Evolutionary conservation across 192 early-diverging fungal genomes (phyloP), one percentile per base, ranked within the genome.

Genomic region (Lobulomyces angularis): DNA sequence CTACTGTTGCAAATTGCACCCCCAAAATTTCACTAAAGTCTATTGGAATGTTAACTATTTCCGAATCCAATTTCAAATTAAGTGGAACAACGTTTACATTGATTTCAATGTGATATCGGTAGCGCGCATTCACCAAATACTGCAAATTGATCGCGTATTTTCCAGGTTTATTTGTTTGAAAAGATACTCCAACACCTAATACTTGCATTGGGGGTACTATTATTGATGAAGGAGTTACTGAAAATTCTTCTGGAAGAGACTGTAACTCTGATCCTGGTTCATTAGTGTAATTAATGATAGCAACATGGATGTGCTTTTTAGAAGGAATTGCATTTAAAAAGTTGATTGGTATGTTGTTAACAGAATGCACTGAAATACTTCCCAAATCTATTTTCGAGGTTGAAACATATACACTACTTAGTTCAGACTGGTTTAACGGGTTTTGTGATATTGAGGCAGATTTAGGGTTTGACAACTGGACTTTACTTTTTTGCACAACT

Each of bases 51-150:
- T 43, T 17, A 17, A 53, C 19, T 4, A 8, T 3, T 3, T 27
- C 31, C 11, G 26, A 17, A 20, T 27, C 33, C 19, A 60, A 21
- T 19, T 55, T 48, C 3, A 69, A 50, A 5, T 8, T 18, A 11
- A 65, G 35, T 1, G 57, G 55, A 8, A 44, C 22, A 2, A 71
- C 60, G 5, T 26, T 31, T 0, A 51, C 64, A 14, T 40, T 33
- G 17, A 61, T 38, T 3, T 53, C 53, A 27, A 71, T 41, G 27
- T 58, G 57, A 37, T 67, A 66, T 41, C 52, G 61, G 46, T 71
- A 65, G 33, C 69, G 44, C 9, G 61, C 61, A 51, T 71, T 71
- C 8, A 71, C 55, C 6, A 67, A 12, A 41, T 71, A 71, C 0
- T 49, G 66, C 1, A 71, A 31, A 18, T 53, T 56, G 0, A 36